Evolutionary conservation across 1,284 basidiomycete species (phyloP).

Genomic region (Anthracocystis walkeri): DNA sequence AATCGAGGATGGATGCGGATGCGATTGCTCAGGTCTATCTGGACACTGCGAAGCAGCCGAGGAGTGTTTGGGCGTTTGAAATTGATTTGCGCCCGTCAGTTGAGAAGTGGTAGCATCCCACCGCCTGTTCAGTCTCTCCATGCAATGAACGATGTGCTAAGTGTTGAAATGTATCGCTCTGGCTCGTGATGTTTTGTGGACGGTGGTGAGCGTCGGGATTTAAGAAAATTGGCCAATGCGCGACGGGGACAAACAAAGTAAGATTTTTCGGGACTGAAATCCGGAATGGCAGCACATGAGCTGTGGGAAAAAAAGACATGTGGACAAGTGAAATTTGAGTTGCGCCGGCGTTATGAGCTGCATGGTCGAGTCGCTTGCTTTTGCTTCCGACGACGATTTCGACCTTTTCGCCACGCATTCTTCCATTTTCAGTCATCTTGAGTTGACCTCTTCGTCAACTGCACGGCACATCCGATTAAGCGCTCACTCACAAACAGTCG

Average conservation of each 20-base stretch:
- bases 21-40: conserved; percentile 56
- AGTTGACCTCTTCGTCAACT: too few species aligned
- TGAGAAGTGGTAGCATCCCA: conserved; percentile 30
- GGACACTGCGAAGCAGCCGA: conserved; percentile 37
- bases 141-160: conserved; percentile 2
- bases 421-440: too few species aligned
- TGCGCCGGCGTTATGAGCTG: too few species aligned
- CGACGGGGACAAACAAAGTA: background rate
- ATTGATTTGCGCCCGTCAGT: conserved; percentile 44
- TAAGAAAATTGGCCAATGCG: conserved; percentile 11
- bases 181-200: background rate
- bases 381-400: too few species aligned
- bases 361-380: too few species aligned
- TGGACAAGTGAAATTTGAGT: too few species aligned
- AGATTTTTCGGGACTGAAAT: background rate
- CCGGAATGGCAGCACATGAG: conserved; percentile 1
- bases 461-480: too few species aligned
- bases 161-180: too few species aligned
- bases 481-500: too few species aligned
- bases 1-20: conserved; percentile 49
- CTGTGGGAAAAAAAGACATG: background rate
- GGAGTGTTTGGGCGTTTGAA: conserved; percentile 52
- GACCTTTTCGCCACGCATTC: too few species aligned
- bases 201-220: background rate
- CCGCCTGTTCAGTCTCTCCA: too few species aligned